phyloP scores from a whole-genome alignment of 1,284 basidiomycete species.

The Pisolithus thermaeus region DNA sequence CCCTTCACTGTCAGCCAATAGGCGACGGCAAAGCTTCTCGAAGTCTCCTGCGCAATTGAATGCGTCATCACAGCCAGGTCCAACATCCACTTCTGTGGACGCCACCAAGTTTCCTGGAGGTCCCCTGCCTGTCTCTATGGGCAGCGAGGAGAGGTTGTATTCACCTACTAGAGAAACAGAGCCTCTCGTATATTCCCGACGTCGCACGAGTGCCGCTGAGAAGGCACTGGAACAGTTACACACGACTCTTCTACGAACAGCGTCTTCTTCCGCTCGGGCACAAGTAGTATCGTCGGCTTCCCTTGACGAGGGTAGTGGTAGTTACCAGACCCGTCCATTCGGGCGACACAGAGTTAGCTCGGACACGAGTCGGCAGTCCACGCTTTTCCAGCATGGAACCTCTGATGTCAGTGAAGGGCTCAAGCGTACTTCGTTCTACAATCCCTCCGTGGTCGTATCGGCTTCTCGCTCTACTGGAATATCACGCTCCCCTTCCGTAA shows the following conservation, averaged over 20 bases:
- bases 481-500: slow-evolving; percentile 40
- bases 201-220: slow-evolving; percentile 53
- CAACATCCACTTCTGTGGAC: slow-evolving; percentile 22
- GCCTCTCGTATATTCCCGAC: slow-evolving; percentile 11
- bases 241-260: slow-evolving; percentile 39
- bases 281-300: slow-evolving; percentile 14
- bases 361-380: slow-evolving; percentile 22
- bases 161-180: slow-evolving; percentile 21
- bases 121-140: slow-evolving; percentile 27
- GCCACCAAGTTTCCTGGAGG: slow-evolving; percentile 25
- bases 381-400: not conserved
- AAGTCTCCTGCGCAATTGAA: slow-evolving; percentile 24
- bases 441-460: slow-evolving; percentile 19
- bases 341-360: slow-evolving; percentile 27
- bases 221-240: slow-evolving; percentile 52
- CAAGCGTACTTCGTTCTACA: slow-evolving; percentile 18
- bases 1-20: slow-evolving; percentile 22
- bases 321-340: slow-evolving; percentile 12
- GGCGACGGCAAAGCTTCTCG: slow-evolving; percentile 39
- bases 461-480: slow-evolving; percentile 38
- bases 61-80: slow-evolving; percentile 18
- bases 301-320: slow-evolving; percentile 11
- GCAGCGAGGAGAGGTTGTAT: slow-evolving; percentile 23
- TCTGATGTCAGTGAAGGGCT: slow-evolving; percentile 22
- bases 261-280: slow-evolving; percentile 25